Percentiles rank a stretch among this genome's conserved stretches.
phyloP scores from a whole-genome alignment of 257 asterid species.

The Ligustrum vulgare region DNA sequence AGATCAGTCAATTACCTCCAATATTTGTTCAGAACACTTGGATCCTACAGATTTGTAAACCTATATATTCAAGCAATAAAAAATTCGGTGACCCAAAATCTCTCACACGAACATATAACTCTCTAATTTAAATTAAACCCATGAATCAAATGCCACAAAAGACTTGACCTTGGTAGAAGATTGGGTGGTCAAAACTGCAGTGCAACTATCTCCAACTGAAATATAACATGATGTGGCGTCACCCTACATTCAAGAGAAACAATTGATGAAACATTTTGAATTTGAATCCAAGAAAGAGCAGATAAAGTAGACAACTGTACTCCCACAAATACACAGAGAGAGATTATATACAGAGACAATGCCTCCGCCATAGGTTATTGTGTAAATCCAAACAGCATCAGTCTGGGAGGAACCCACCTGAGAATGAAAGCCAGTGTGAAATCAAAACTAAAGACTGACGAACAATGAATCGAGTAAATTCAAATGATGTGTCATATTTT shows the following conservation, averaged over 20 bases:
- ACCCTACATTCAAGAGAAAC: slow-evolving; percentile 47
- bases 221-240: slow-evolving; percentile 64
- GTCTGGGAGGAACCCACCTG: slow-evolving; percentile 73
- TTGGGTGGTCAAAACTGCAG: slow-evolving; percentile 89
- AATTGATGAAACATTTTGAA: background rate
- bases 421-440: background rate
- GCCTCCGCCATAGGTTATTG: slow-evolving; percentile 92
- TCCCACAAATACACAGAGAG: background rate
- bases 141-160: slow-evolving; percentile 10
- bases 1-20: slow-evolving; percentile 56
- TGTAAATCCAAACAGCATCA: slow-evolving; percentile 94
- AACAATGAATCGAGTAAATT: background rate
- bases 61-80: slow-evolving; percentile 33
- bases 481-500: background rate
- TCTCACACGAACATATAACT: background rate
- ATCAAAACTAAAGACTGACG: slow-evolving; percentile 4
- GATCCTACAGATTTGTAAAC: slow-evolving; percentile 77
- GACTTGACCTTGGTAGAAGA: slow-evolving; percentile 85
- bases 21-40: slow-evolving; percentile 59
- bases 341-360: slow-evolving; percentile 52
- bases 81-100: background rate
- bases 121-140: background rate
- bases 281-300: background rate
- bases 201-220: slow-evolving; percentile 65
- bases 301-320: background rate